phyloP scores from a whole-genome alignment of 495 filamentous ascomycete genomes.

The Podospora conica region DNA sequence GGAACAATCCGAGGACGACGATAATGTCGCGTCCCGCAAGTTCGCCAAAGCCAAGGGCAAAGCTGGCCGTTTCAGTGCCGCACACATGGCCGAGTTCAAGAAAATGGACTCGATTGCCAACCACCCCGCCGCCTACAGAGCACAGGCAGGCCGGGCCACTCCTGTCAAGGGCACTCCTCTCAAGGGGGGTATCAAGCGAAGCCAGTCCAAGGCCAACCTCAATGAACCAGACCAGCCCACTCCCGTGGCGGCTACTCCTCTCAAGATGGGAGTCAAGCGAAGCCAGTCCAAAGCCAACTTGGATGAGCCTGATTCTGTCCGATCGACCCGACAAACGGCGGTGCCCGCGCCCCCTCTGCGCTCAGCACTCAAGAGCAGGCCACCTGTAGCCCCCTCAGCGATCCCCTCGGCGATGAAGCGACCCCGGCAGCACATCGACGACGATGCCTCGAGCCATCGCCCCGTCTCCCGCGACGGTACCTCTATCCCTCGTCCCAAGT shows the following conservation, averaged over 20 bases:
- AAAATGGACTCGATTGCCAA: slow-evolving; percentile 94
- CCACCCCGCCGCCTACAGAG: slow-evolving; percentile 74
- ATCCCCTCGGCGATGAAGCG: slow-evolving; percentile 55
- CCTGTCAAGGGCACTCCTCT: slow-evolving; percentile 33
- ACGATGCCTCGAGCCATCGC: slow-evolving; percentile 54
- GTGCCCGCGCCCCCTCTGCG: slow-evolving; percentile 19
- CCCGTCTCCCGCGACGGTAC: slow-evolving; percentile 46
- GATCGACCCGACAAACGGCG: slow-evolving; percentile 29
- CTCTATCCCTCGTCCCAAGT: slow-evolving; percentile 38
- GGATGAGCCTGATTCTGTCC: slow-evolving; percentile 42
- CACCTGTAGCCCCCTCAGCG: slow-evolving; percentile 23
- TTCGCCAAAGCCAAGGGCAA: slow-evolving; percentile 76
- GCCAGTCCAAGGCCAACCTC: slow-evolving; percentile 55
- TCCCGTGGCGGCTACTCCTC: slow-evolving; percentile 32
- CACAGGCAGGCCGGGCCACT: slow-evolving; percentile 51
- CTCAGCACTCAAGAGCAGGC: slow-evolving; percentile 28
- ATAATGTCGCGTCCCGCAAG: slow-evolving; percentile 48
- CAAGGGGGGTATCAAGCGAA: slow-evolving; percentile 54
- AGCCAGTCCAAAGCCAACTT: slow-evolving; percentile 55
- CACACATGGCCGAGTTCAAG: slow-evolving; percentile 80
- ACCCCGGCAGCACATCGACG: slow-evolving; percentile 49
- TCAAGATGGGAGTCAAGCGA: slow-evolving; percentile 56
- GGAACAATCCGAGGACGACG: slow-evolving; percentile 33
- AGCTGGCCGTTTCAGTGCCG: slow-evolving; percentile 67
- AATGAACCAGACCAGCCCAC: slow-evolving; percentile 49